Evolutionary conservation across 805 yeast genomes (phyloP).

Genomic region (Peterozyma xylosa): DNA sequence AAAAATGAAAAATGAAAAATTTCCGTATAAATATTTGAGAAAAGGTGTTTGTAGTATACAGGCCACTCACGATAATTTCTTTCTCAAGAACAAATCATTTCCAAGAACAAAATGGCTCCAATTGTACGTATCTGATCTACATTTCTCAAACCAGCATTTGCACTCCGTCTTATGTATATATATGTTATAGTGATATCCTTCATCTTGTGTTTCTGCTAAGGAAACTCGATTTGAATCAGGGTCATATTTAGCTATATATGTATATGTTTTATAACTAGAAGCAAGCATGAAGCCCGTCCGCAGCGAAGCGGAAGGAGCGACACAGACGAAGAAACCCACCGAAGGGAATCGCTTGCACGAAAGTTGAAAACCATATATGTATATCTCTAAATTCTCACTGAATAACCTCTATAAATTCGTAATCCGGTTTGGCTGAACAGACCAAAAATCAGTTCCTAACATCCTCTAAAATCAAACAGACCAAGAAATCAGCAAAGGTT

Average conservation of each 20-base stretch:
- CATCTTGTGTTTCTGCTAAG: background rate
- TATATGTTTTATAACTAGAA: too few relatives aligned
- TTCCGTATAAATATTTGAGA: too few relatives aligned
- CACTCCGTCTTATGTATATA: background rate
- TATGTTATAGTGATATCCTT: slow-evolving; percentile 11
- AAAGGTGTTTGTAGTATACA: background rate
- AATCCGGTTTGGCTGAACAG: background rate
- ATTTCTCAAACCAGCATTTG: background rate
- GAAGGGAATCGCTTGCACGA: too few relatives aligned
- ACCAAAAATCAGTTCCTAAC: background rate
- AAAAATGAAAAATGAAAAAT: background rate
- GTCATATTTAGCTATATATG: slow-evolving; percentile 11
- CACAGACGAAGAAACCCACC: too few relatives aligned
- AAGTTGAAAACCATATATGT: background rate
- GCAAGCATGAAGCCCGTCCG: too few relatives aligned
- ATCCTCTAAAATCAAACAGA: slow-evolving; percentile 29
- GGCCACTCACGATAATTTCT: background rate
- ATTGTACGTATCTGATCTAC: slow-evolving; percentile 53
- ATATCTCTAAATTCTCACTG: background rate
- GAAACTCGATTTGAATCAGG: background rate
- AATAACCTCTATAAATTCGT: background rate
- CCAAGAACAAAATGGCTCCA: slow-evolving; percentile 69
- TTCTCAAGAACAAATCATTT: background rate
- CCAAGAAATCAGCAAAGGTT: slow-evolving; percentile 67
- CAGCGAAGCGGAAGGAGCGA: too few relatives aligned